Conservation (phyloP, 2,329 filamentous ascomycete genomes). For the Trichoderma breve region DNA sequence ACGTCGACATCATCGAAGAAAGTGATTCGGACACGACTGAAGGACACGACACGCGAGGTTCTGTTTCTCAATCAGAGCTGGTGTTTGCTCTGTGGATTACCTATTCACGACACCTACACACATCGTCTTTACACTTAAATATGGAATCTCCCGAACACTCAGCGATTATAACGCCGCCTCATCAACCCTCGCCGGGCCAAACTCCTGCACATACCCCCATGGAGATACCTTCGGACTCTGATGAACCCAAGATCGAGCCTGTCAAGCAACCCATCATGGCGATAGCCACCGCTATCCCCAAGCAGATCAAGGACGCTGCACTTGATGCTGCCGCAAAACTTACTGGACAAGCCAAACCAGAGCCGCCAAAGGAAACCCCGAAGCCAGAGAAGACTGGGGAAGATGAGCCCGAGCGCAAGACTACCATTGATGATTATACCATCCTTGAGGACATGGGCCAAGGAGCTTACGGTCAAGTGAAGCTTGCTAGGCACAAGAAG, state of each 20-base stretch:
- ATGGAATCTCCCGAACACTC: conserved; percentile 62
- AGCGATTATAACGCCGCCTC: conserved; percentile 67
- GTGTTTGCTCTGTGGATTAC: conserved; percentile 97
- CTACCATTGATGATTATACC: conserved; percentile 83
- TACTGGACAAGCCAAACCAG: conserved; percentile 40
- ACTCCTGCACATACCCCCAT: conserved; percentile 55
- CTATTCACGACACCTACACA: conserved; percentile 88
- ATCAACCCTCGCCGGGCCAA: conserved; percentile 76
- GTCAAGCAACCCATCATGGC: conserved; percentile 27
- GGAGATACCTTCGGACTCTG: conserved; percentile 52
- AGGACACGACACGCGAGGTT: conserved; percentile 41
- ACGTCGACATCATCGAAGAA: conserved; percentile 58
- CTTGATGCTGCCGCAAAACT: conserved; percentile 54
- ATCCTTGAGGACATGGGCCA: conserved; percentile 98
- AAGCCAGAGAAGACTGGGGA: conserved; percentile 37
- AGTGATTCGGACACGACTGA: conserved; percentile 45
- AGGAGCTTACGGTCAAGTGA: conserved; percentile 96
- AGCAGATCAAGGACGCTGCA: conserved; percentile 57
- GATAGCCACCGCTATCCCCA: conserved; percentile 50
- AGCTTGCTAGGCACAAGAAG: conserved; percentile 83
- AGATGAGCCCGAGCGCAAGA: conserved; percentile 57
- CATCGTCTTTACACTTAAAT: conserved; percentile 49
- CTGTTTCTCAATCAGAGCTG: conserved; percentile 63
- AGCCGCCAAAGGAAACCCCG: conserved; percentile 33
- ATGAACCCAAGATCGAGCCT: conserved; percentile 43